phyloP scores from a whole-genome alignment of 176 grass and related monocot species.

The Oryza meridionalis region DNA sequence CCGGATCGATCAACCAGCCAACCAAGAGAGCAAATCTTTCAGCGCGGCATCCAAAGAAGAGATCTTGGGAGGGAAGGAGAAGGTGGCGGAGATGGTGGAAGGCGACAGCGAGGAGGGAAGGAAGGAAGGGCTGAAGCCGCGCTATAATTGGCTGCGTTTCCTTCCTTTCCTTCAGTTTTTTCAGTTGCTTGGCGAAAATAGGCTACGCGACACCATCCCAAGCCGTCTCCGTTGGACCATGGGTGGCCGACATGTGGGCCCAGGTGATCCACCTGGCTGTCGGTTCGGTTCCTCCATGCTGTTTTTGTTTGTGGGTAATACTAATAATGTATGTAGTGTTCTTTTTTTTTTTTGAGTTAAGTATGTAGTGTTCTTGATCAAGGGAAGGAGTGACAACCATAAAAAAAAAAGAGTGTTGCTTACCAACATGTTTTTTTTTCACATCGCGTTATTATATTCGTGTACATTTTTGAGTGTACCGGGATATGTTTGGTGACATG shows the following conservation, averaged over 20 bases:
- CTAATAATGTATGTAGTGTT: too few relatives aligned
- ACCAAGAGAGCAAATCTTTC: slow-evolving; percentile 13
- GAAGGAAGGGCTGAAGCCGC: neutral
- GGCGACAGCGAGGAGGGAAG: neutral
- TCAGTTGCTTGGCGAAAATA: slow-evolving; percentile 31
- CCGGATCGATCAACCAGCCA: neutral
- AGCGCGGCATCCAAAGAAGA: neutral
- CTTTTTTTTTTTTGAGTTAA: too few relatives aligned
- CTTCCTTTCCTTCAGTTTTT: neutral
- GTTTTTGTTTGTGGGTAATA: neutral
- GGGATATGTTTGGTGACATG: too few relatives aligned
- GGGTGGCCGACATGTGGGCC: slow-evolving; percentile 42
- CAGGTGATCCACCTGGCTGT: neutral
- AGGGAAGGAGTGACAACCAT: too few relatives aligned
- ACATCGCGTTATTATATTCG: too few relatives aligned
- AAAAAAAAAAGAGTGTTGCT: too few relatives aligned
- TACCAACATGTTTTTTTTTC: too few relatives aligned
- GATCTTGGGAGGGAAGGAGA: slow-evolving; percentile 47
- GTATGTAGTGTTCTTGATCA: too few relatives aligned
- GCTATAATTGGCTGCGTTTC: slow-evolving; percentile 34
- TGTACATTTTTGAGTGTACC: too few relatives aligned
- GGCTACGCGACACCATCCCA: slow-evolving; percentile 33
- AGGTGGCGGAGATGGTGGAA: slow-evolving; percentile 3
- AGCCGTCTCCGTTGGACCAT: neutral
- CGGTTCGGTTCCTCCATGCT: neutral